A percentile compares a stretch with the other conserved stretches of the same genome.
These are phyloP conservation scores for Ophiostoma sp. DNA, from an alignment of 2,329 filamentous ascomycete species.

Conservation along the genomic window DNA sequence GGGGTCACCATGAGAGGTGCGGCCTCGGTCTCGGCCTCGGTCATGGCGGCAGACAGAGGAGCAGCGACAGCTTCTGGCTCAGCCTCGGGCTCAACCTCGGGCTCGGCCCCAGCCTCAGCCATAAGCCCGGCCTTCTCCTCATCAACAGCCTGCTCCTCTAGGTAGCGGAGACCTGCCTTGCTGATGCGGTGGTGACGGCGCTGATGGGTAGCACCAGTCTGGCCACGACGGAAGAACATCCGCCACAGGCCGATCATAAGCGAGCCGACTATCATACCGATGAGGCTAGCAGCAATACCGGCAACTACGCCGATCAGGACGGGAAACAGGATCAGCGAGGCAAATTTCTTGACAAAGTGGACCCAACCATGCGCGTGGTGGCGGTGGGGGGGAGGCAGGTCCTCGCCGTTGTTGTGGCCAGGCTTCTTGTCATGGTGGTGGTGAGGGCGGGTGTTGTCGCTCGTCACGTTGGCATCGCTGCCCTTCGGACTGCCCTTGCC, in stretches of 20 bases:
- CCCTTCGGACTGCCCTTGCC: constrained; percentile 24
- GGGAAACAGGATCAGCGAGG: constrained; percentile 60
- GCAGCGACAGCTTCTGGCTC: not conserved
- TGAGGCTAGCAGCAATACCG: constrained; percentile 60
- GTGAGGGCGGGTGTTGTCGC: constrained; percentile 25
- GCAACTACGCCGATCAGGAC: constrained; percentile 63
- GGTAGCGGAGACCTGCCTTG: constrained; percentile 27
- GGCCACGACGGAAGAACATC: constrained; percentile 36
- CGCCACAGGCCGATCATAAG: constrained; percentile 56
- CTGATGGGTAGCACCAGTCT: not conserved
- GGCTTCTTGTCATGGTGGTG: constrained; percentile 24
- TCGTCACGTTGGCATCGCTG: constrained; percentile 15
- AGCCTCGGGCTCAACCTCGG: not conserved
- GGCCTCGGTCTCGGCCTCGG: constrained; percentile 27
- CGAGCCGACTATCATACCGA: constrained; percentile 62
- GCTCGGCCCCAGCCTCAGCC: constrained; percentile 18
- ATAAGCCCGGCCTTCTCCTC: constrained; percentile 51
- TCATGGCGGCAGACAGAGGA: constrained; percentile 18
- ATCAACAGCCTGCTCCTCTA: constrained; percentile 34
- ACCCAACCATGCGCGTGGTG: constrained; percentile 35
- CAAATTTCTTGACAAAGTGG: constrained; percentile 49
- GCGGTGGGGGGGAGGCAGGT: constrained; percentile 19
- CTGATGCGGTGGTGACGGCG: constrained; percentile 35
- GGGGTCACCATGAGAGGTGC: not conserved
- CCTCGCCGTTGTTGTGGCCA: not conserved